Evolutionary conservation across 164 flowering plant species (phyloP), one percentile per base, ranked within the genome.

Genomic region (Echeveria elegans): DNA sequence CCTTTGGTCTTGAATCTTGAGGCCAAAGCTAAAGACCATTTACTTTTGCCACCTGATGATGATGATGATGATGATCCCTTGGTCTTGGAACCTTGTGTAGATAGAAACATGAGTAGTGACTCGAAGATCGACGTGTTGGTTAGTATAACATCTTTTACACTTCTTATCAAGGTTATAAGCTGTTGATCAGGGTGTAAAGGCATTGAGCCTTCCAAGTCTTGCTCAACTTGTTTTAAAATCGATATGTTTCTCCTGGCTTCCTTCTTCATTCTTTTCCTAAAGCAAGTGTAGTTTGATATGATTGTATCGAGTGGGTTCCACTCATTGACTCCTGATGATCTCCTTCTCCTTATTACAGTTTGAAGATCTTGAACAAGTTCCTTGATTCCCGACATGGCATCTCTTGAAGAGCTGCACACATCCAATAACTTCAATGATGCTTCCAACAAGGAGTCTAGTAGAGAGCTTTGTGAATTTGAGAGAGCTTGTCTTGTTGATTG

Each of bases 361-460:
- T 53, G 31, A 26, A 53, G 60, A 24, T 53, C 60, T 18, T 28
- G 60, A 53, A 53, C 60, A 53, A 11, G 16, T 6, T 53, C 60
- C 60, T 53, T 53, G 30, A 53, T 24, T 28, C 30, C 31, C 31
- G 26, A 53, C 15, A 26, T 26, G 31, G 60, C 60, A 26, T 53
- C 31, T 14, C 60, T 53, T 53, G 60, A 53, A 26, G 18, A 40
- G n/a, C 31, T 53, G 31, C 60, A 53, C 31, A 26, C 31, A 26
- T 53, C 60, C 60, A 53, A 53, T 24, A 53, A 31, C 60, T 53
- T 53, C 60, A 53, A 53, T 30, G 60, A 53, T 28, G 60, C 30
- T 8, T 53, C 60, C 60, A 53, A 11, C 31, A 53, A 12, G 31
- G 60, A 24, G 31, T 53, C 60, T 53, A 53, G 12, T 4, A 53